These are phyloP conservation scores for Colletotrichum lupini DNA, from an alignment of 2,329 filamentous ascomycete genomes.

Conservation along the genomic window DNA sequence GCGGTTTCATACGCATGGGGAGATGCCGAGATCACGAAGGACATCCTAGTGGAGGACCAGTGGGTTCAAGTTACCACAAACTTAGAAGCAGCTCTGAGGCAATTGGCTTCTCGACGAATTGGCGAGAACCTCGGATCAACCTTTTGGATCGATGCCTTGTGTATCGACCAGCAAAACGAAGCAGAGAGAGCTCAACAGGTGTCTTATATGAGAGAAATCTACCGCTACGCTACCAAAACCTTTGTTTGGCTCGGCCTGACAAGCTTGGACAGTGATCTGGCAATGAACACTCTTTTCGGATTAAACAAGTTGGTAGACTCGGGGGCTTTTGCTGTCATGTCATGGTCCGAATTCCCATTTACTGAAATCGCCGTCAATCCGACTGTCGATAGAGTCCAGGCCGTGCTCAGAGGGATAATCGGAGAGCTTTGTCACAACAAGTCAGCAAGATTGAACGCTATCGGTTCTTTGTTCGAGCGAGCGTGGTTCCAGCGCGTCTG, in stretches of 20 bases:
- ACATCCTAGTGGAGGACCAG: not conserved
- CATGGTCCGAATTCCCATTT: not conserved
- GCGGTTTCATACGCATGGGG: slow-evolving; percentile 18
- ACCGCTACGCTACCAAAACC: not conserved
- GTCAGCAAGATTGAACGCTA: not conserved
- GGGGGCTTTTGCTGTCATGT: not conserved
- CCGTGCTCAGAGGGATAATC: not conserved
- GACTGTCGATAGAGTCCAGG: not conserved
- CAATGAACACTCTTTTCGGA: not conserved
- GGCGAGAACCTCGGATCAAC: not conserved
- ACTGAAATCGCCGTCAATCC: not conserved
- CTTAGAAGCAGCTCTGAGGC: not conserved
- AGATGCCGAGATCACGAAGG: not conserved
- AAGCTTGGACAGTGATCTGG: not conserved
- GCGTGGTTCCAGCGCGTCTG: slow-evolving; percentile 12
- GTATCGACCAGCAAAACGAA: slow-evolving; percentile 5
- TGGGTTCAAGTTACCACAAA: not conserved
- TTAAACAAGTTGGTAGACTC: not conserved
- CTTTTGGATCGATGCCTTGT: slow-evolving; percentile 19
- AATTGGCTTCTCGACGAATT: not conserved
- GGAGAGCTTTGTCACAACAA: not conserved
- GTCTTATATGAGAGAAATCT: slow-evolving; percentile 1
- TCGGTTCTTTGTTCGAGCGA: not conserved
- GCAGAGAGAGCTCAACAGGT: slow-evolving; percentile 1
- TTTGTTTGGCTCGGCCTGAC: slow-evolving; percentile 6